Evolutionary conservation across 805 yeast species (phyloP), one percentile per base, ranked within the genome.

Genomic region (Starmera pachycereana): DNA sequence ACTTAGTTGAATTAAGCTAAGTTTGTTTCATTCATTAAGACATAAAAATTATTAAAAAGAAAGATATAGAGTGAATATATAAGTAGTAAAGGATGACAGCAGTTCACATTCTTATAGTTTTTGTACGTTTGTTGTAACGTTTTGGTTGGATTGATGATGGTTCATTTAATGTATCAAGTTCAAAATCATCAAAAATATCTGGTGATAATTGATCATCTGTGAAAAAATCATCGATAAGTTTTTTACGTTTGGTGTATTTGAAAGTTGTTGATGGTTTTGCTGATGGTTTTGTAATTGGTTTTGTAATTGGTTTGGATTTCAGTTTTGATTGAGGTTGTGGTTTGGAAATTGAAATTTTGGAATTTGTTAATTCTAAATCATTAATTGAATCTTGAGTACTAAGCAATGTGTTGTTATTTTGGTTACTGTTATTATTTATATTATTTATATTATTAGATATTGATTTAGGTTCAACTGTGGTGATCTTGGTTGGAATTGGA

Each of bases 201-300:
- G 33, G 25, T 4, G 32, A 33, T 14, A 46, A 43, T 2, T 44
- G 52, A 33, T 44, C 46, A 22, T 22, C 27, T 22, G 27, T 22
- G 27, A 22, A 22, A 8, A 22, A 22, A 7, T 62, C 63, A 40
- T 61, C 63, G 3, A 54, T 42, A 13, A 61, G 43, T 37, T 57
- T 62, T 38, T 58, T 61, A 19, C 59, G 53, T 11, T 49, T 52
- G 8, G 40, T 10, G 19, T 27, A 25, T 35, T 30, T 38, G 7
- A 33, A 18, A 32, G 14, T 12, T 6, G 14, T 12, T 12, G 10
- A 16, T 7, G 31, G 4, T 25, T 22, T 37, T 22, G 28, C 4
- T n/a, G n/a, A 10, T 29, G 14, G 7, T 11, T 32, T 29, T 16
- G 31, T 3, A 27, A 12, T 22, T 37, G 16, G 32, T 6, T 12